Base-by-base conservation (phyloP, 345 rosid genomes). In the Moricandia moricandioides region DNA sequence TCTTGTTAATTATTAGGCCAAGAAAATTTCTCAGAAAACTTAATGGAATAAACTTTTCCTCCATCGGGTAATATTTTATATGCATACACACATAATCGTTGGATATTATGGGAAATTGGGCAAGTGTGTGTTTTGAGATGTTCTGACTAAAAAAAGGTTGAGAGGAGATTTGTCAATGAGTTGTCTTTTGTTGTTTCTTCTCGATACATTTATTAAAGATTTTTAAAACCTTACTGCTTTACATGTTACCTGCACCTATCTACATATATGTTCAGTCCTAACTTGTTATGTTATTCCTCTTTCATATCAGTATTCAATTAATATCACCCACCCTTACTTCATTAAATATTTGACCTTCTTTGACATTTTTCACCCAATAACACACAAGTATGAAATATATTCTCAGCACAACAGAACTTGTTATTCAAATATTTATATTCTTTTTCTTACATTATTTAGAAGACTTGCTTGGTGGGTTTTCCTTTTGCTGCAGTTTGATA, bases 211-310 rank as follows among this genome's bases (percentile, higher is more conserved):
- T 70, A 70, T 70, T 77, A 30, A 55, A 43, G 39, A 43, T 64
- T 65, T 65, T 65, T 8, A 40, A 63, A 55, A 70, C 57, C 21
- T 39, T 72, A 60, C 73, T 66, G 63, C 70, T 78, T 78, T 72
- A 78, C 72, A 78, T 78, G 61, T 78, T 67, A 14, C 81, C 81
- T 78, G 81, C 78, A 73, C 78, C 74, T 73, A 73, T 67, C 72
- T 59, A 78, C 76, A 65, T 59, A 37, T 66, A 29, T 71, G 70
- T 62, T 72, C 81, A 67, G 81, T 73, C 78, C 70, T 72, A 67
- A 72, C 52, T 67, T 55, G 69, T 73, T 78, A 62, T 67, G 51
- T 61, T 78, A 67, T 73, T 78, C 70, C 66, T 67, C 68, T 67
- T 62, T 72, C 55, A 72, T 60, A 66, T 71, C 37, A 39, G 40